Evolutionary conservation across 164 flowering plant species (phyloP).

Genomic region (Akebia trifoliata): DNA sequence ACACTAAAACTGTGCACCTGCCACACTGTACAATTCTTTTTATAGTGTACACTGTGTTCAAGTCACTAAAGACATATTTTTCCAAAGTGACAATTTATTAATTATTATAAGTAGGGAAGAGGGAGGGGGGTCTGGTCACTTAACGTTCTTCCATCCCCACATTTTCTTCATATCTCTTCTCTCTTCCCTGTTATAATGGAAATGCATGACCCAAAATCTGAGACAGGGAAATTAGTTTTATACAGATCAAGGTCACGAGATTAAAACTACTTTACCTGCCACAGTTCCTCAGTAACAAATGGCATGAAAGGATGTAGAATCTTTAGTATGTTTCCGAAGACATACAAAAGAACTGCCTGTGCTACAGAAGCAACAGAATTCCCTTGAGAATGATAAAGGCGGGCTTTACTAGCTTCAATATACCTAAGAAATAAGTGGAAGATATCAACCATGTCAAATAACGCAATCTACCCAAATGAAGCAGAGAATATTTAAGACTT

Average conservation of each 20-base stretch:
- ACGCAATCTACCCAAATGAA: background rate
- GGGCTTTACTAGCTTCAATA: slow-evolving; percentile 95
- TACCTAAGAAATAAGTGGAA: slow-evolving; percentile 47
- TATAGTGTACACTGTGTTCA: too few relatives aligned
- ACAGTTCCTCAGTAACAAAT: slow-evolving; percentile 89
- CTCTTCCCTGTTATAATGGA: too few relatives aligned
- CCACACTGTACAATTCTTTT: too few relatives aligned
- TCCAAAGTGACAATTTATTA: too few relatives aligned
- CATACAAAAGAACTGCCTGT: slow-evolving; percentile 80
- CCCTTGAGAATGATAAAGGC: slow-evolving; percentile 58
- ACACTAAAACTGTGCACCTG: too few relatives aligned
- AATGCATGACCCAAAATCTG: background rate
- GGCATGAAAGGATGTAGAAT: slow-evolving; percentile 98
- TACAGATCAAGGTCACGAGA: background rate
- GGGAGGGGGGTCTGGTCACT: too few relatives aligned
- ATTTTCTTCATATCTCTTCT: too few relatives aligned
- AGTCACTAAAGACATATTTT: too few relatives aligned
- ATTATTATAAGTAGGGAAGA: too few relatives aligned
- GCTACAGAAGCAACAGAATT: slow-evolving; percentile 44
- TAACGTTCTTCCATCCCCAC: too few relatives aligned
- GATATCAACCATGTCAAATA: background rate
- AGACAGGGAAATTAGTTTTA: background rate
- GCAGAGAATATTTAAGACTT: background rate
- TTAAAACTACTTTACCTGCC: slow-evolving; percentile 68
- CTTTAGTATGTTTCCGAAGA: slow-evolving; percentile 73